phyloP scores from a whole-genome alignment of 2,329 filamentous ascomycete species.

The Trichoderma cornu-damae region DNA sequence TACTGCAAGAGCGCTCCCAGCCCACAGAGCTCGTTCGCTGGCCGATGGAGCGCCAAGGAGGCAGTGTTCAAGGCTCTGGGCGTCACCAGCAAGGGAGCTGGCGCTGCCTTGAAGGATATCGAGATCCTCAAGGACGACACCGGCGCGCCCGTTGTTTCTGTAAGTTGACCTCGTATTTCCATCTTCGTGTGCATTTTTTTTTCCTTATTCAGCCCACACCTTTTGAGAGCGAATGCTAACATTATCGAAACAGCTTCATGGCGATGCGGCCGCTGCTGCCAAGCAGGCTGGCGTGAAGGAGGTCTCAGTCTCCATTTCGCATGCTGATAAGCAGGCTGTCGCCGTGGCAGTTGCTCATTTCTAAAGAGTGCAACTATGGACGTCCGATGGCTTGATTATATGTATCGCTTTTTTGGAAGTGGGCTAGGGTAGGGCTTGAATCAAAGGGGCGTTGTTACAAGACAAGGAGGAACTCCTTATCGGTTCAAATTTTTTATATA shows the following conservation, averaged over 20 bases:
- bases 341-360: constrained; percentile 85
- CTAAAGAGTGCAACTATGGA: constrained; percentile 37
- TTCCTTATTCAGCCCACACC: too few species aligned
- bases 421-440: not conserved
- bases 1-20: constrained; percentile 79
- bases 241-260: constrained; percentile 62
- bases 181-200: too few species aligned
- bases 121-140: constrained; percentile 79
- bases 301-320: constrained; percentile 90
- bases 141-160: constrained; percentile 77
- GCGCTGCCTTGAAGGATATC: constrained; percentile 88
- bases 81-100: constrained; percentile 78
- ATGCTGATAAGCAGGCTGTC: constrained; percentile 89
- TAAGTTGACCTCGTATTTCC: constrained; percentile 47
- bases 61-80: constrained; percentile 97
- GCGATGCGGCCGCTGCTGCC: constrained; percentile 77
- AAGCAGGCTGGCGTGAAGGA: constrained; percentile 80
- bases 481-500: not conserved
- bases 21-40: constrained; percentile 86
- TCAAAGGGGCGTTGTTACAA: constrained; percentile 7
- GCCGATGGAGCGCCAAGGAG: constrained; percentile 96
- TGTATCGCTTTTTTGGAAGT: constrained; percentile 3
- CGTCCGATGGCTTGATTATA: not conserved
- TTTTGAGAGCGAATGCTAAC: constrained; percentile 33
- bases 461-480: not conserved